Evolutionary conservation across 163 green algal species (phyloP).

Genomic region (Scenedesmus sp.): DNA sequence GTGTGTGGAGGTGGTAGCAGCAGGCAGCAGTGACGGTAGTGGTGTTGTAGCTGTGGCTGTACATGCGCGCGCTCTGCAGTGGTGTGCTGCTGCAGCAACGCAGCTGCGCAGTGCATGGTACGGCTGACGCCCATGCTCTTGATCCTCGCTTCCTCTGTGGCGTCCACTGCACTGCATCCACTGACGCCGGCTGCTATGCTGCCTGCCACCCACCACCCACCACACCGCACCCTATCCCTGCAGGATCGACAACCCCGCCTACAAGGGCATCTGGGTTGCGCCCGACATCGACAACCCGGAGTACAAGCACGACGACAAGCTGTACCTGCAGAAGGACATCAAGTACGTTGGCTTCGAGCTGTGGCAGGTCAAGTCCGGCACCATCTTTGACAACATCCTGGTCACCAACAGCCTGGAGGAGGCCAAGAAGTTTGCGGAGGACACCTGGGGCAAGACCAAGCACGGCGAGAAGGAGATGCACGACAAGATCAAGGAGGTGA

Average conservation of each 20-base stretch:
- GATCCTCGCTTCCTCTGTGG: background rate
- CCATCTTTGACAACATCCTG: conserved; percentile 95
- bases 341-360: conserved; percentile 90
- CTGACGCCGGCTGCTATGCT: background rate
- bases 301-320: conserved; percentile 76
- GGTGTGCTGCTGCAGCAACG: background rate
- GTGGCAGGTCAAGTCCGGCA: conserved; percentile 88
- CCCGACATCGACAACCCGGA: conserved; percentile 91
- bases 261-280: conserved; percentile 90
- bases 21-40: background rate
- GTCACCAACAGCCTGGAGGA: conserved; percentile 83
- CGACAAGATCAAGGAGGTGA: conserved; percentile 71
- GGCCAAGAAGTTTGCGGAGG: conserved; percentile 81
- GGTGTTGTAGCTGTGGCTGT: background rate
- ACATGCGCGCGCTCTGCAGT: background rate
- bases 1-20: background rate
- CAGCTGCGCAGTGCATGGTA: background rate
- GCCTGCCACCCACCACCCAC: background rate
- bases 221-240: conserved; percentile 7
- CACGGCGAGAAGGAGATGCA: conserved; percentile 79
- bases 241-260: conserved; percentile 89
- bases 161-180: background rate
- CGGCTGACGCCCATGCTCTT: background rate
- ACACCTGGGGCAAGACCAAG: conserved; percentile 83
- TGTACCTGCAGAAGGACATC: conserved; percentile 82